Percentiles rank a stretch among this genome's conserved stretches.
These are phyloP conservation scores for Fragosphaeria purpurea DNA, from an alignment of 2,329 filamentous ascomycete species.

Conservation along the genomic window DNA sequence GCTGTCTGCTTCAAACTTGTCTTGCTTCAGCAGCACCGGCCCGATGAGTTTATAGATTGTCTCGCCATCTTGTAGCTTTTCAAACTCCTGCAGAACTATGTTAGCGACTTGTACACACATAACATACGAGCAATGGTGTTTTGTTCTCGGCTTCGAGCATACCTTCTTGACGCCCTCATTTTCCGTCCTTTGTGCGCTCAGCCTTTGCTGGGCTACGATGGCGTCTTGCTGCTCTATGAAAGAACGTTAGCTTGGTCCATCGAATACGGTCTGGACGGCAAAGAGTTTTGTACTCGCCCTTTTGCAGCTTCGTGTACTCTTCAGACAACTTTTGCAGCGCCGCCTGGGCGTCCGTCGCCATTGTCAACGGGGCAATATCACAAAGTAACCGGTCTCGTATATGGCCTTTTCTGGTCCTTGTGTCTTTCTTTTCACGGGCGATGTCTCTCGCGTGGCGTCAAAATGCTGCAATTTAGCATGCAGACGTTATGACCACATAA, in stretches of 20 bases:
- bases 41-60: slow-evolving; percentile 95
- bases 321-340: slow-evolving; percentile 75
- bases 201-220: slow-evolving; percentile 74
- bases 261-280: background rate
- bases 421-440: too few relatives aligned
- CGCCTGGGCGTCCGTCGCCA: slow-evolving; percentile 57
- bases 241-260: background rate
- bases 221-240: slow-evolving; percentile 63
- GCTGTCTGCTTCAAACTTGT: slow-evolving; percentile 78
- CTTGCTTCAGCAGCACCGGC: slow-evolving; percentile 88
- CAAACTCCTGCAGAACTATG: slow-evolving; percentile 59
- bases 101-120: too few relatives aligned
- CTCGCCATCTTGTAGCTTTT: slow-evolving; percentile 65
- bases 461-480: too few relatives aligned
- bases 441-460: too few relatives aligned
- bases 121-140: too few relatives aligned
- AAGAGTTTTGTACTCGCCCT: slow-evolving; percentile 42
- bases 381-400: too few relatives aligned
- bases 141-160: slow-evolving; percentile 7
- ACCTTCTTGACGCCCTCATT: slow-evolving; percentile 81
- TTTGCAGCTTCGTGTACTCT: slow-evolving; percentile 78
- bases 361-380: background rate
- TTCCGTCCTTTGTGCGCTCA: slow-evolving; percentile 90
- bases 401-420: too few relatives aligned
- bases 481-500: too few relatives aligned